Percentiles rank a stretch among this genome's conserved stretches.
Evolutionary conservation across 2,329 filamentous ascomycete species (phyloP).

Genomic region (Alternaria burnsii): DNA sequence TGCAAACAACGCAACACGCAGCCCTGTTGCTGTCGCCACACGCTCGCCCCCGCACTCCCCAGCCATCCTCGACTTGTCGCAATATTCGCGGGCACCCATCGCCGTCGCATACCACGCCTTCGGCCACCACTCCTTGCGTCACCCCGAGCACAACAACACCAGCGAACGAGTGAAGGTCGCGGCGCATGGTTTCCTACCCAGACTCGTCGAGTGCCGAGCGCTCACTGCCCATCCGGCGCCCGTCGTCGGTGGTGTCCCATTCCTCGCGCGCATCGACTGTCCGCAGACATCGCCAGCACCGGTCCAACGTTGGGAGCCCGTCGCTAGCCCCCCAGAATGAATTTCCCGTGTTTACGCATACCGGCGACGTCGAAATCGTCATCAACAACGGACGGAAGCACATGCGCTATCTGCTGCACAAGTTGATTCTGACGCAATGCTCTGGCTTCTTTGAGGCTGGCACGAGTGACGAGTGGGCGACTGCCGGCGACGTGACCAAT

Average conservation of each 20-base stretch:
- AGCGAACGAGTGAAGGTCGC: conserved; percentile 15
- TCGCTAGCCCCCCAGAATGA: conserved; percentile 81
- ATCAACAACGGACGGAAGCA: conserved; percentile 75
- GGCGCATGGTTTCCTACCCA: conserved; percentile 70
- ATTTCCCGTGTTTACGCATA: conserved; percentile 89
- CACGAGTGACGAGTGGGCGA: conserved; percentile 80
- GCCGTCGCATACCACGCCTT: conserved; percentile 5
- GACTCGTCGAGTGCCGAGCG: conserved; percentile 61
- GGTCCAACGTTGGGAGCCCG: conserved; percentile 77
- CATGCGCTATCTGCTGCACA: conserved; percentile 86
- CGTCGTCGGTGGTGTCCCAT: conserved; percentile 68
- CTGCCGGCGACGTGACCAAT: conserved; percentile 43
- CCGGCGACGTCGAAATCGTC: conserved; percentile 91
- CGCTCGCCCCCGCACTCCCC: conserved; percentile 23
- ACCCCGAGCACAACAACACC: conserved; percentile 13
- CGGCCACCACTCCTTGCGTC: conserved; percentile 3
- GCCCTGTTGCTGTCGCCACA: conserved; percentile 37
- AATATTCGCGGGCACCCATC: conserved; percentile 7
- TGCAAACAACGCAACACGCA: conserved; percentile 40
- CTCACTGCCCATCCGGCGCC: conserved; percentile 67
- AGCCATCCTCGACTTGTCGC: conserved; percentile 21
- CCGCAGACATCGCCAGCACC: conserved; percentile 77
- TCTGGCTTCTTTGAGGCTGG: conserved; percentile 93
- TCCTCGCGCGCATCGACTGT: conserved; percentile 60
- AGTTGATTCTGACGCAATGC: conserved; percentile 85